Base-by-base conservation (phyloP, 176 grass and related monocot genomes). In the Rhynchospora breviuscula region DNA sequence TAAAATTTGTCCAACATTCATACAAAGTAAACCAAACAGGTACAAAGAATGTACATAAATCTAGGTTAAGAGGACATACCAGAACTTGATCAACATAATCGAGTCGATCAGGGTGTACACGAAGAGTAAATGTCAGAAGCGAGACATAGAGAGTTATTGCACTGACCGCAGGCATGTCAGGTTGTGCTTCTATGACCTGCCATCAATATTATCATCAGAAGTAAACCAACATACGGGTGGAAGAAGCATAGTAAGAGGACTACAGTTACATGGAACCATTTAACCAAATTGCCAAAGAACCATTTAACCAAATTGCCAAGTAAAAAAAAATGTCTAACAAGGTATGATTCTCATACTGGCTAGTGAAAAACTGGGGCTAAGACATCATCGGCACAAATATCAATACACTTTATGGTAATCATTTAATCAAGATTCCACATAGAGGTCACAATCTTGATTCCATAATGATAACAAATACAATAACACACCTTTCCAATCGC, bases 11-110 rank as follows among this genome's bases (percentile, higher is more conserved):
- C 68, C 25, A 64, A 87, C 22, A 78, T 53, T 26, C 15, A 85
- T 57, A 64, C 46, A 67, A 82, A 0, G 2, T 31, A 31, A 56
- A 77, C 22, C 72, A 29, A 76, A 76, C 46, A 51, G 14, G 18
- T 74, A 25, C n/a, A 23, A 14, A 13, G 12, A 79, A 40, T 48
- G 18, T 51, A 62, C 33, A 62, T 23, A 46, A 66, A 35, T 69
- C 51, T 13, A 72, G 33, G 14, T 26, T 59, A 81, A 72, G 80
- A 79, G 57, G 10, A 72, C 87, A 82, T 95, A 98, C 96, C 83
- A 98, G 83, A 64, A 98, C 96, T 98, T 98, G 93, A 85, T 95
- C 96, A 86, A 98, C 96, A 82, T 98, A 98, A 87, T 98, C 96
- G 86, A 98, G 96, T 67, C 96, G 91, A 86, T 98, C 96, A 82